phyloP scores from a whole-genome alignment of 768 basidiomycete species.

The Hericium alpestre region DNA sequence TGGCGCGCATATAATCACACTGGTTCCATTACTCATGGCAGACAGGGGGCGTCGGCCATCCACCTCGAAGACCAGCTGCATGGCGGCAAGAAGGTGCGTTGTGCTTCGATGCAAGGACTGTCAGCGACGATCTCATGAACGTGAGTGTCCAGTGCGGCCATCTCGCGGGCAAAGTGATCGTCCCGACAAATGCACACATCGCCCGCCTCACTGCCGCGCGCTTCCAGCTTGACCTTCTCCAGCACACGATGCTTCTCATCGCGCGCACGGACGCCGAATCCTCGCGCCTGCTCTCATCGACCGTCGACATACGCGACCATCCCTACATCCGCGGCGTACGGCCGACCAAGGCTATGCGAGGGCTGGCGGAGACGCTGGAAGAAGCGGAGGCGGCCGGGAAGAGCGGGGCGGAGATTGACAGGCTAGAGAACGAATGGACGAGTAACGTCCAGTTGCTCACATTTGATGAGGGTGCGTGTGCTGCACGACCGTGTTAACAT shows the following conservation, averaged over 20 bases:
- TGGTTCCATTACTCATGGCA: neutral
- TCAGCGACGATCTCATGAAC: neutral
- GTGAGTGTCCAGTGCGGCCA: constrained; percentile 55
- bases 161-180: constrained; percentile 85
- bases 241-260: constrained; percentile 80
- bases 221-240: constrained; percentile 85
- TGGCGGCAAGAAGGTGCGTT: constrained; percentile 75
- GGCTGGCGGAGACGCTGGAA: constrained; percentile 61
- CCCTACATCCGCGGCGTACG: constrained; percentile 62
- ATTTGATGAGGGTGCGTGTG: constrained; percentile 64
- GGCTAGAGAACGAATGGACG: constrained; percentile 70
- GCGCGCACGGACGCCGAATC: constrained; percentile 90
- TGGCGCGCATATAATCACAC: neutral
- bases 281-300: constrained; percentile 74
- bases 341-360: constrained; percentile 26
- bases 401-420: constrained; percentile 58
- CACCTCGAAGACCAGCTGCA: constrained; percentile 93
- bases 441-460: constrained; percentile 59
- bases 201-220: constrained; percentile 77
- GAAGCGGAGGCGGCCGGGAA: constrained; percentile 56
- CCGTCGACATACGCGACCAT: constrained; percentile 75
- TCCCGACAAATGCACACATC: constrained; percentile 80
- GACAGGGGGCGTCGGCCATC: constrained; percentile 77
- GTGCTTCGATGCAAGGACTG: neutral
- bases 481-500: neutral